Percentiles rank a stretch among this genome's conserved stretches.
Conservation (phyloP, 768 basidiomycete genomes). For the Panus rudis region DNA sequence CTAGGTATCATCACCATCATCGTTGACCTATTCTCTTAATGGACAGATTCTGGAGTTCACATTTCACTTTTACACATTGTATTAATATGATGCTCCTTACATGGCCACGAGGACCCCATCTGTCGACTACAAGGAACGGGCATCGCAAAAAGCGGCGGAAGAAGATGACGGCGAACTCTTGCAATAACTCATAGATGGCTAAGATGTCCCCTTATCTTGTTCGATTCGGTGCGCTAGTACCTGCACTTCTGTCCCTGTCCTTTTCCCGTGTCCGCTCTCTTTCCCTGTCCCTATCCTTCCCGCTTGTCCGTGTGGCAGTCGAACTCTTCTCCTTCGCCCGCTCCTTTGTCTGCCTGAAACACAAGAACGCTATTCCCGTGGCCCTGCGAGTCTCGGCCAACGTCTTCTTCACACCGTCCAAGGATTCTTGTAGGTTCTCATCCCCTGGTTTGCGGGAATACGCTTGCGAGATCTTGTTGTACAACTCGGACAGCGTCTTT, state of each 20-base stretch:
- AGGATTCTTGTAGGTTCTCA: constrained; percentile 77
- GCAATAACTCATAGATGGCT: too few relatives aligned
- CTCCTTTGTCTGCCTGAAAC: constrained; percentile 80
- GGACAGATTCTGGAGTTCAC: not conserved
- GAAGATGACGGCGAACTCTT: too few relatives aligned
- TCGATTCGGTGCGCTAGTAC: too few relatives aligned
- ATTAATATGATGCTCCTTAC: too few relatives aligned
- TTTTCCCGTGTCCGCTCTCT: not conserved
- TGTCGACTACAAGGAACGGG: too few relatives aligned
- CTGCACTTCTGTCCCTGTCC: not conserved
- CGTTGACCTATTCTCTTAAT: constrained; percentile 54
- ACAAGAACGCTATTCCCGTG: constrained; percentile 92
- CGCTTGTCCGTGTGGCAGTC: too few relatives aligned
- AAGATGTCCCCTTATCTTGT: too few relatives aligned
- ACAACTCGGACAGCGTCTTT: constrained; percentile 82
- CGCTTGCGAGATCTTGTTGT: constrained; percentile 90
- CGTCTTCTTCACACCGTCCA: constrained; percentile 89
- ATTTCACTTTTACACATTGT: not conserved
- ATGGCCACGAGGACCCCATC: too few relatives aligned
- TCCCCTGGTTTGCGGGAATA: constrained; percentile 82
- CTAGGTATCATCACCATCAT: constrained; percentile 88
- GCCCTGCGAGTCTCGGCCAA: constrained; percentile 82
- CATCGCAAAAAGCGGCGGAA: too few relatives aligned
- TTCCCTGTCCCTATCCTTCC: not conserved
- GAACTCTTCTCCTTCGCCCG: too few relatives aligned